A percentile compares a stretch with the other conserved stretches of the same genome.
phyloP scores from a whole-genome alignment of 192 early-diverging fungal species.

The Coemansia sp. region DNA sequence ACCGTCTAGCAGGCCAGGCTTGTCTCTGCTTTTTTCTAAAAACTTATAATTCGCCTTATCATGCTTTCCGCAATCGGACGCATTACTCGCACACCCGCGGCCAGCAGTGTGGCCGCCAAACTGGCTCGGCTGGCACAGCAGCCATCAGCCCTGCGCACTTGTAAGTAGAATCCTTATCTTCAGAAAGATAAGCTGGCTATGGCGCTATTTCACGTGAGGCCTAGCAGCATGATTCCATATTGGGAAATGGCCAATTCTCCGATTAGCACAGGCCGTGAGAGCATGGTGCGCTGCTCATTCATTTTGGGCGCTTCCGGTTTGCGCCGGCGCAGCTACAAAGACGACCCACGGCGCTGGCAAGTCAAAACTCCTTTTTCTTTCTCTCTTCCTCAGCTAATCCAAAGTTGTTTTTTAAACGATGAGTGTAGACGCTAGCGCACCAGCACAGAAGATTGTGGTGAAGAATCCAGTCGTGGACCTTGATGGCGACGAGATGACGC shows the following conservation, averaged over 20 bases:
- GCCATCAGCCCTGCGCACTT: slow-evolving; percentile 6
- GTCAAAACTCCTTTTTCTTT: neutral
- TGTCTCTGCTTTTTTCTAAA: slow-evolving; percentile 5
- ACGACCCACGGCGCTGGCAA: no score
- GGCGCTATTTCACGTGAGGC: neutral
- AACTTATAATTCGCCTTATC: neutral
- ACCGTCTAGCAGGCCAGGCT: neutral
- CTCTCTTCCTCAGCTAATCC: neutral
- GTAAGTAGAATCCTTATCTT: slow-evolving; percentile 24
- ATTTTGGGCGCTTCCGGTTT: slow-evolving; percentile 7
- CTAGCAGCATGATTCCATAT: slow-evolving; percentile 2
- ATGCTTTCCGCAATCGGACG: slow-evolving; percentile 52
- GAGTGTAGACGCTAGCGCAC: slow-evolving; percentile 45
- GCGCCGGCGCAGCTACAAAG: neutral
- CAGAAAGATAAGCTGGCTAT: slow-evolving; percentile 4
- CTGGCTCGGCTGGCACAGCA: neutral
- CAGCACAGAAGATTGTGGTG: slow-evolving; percentile 65
- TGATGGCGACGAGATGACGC: slow-evolving; percentile 98
- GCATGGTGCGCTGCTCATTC: no score
- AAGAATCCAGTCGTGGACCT: slow-evolving; percentile 82
- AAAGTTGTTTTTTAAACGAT: slow-evolving; percentile 17
- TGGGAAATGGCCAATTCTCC: slow-evolving; percentile 4
- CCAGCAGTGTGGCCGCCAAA: neutral
- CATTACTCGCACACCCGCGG: slow-evolving; percentile 27
- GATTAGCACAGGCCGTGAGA: slow-evolving; percentile 2